Evolutionary conservation across 306 rosid genomes (phyloP).

Genomic region (Citrullus mucosospermus): DNA sequence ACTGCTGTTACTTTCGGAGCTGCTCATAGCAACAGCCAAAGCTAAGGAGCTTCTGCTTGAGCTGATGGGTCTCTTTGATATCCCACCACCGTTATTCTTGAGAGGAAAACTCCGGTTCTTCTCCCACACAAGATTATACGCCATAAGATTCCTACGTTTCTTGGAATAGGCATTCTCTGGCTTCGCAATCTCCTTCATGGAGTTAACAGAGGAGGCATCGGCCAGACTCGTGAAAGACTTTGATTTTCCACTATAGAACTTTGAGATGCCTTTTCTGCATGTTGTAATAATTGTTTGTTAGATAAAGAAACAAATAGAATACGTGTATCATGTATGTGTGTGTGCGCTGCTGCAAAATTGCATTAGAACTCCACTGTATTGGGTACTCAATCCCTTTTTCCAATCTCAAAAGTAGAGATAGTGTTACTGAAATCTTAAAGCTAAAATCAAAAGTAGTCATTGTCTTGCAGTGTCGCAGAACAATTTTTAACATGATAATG

Average conservation of each 20-base stretch:
- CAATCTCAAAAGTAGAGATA: background rate
- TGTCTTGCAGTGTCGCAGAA: background rate
- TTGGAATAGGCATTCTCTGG: slow-evolving; percentile 71
- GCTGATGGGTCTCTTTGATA: slow-evolving; percentile 60
- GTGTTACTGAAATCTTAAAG: background rate
- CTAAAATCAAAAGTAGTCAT: background rate
- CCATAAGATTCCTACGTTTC: slow-evolving; percentile 57
- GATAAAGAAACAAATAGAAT: background rate
- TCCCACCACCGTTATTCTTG: slow-evolving; percentile 46
- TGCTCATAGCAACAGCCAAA: slow-evolving; percentile 59
- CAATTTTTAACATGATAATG: background rate
- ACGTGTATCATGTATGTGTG: background rate
- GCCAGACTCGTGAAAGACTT: slow-evolving; percentile 63
- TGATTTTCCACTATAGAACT: slow-evolving; percentile 62
- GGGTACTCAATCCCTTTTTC: background rate
- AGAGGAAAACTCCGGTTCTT: slow-evolving; percentile 41
- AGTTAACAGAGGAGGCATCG: slow-evolving; percentile 35
- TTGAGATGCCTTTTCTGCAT: slow-evolving; percentile 77
- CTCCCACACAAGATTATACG: slow-evolving; percentile 44
- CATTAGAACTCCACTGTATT: background rate
- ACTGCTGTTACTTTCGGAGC: slow-evolving; percentile 44
- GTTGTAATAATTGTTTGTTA: background rate
- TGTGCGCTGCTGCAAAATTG: background rate
- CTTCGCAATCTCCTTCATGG: slow-evolving; percentile 50
- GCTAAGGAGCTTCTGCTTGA: slow-evolving; percentile 63